phyloP scores from a whole-genome alignment of 441 rosid species.

The Dalechampia spathulata region DNA sequence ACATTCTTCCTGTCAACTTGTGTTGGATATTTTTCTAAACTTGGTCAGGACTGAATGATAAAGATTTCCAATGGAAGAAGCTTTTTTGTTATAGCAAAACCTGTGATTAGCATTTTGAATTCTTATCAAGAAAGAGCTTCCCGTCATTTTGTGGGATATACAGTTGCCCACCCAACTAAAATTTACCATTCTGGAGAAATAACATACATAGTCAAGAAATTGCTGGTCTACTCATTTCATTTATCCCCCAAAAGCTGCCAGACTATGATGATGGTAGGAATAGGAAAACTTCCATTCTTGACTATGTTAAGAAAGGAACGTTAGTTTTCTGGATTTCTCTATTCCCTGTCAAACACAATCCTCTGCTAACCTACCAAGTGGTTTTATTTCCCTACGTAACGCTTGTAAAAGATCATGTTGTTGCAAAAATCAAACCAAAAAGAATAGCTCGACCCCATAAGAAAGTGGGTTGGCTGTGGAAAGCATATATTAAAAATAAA shows the following conservation, averaged over 20 bases:
- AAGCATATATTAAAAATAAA: too few relatives aligned
- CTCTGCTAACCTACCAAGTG: too few relatives aligned
- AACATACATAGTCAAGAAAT: neutral
- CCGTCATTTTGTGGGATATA: neutral
- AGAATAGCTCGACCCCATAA: too few relatives aligned
- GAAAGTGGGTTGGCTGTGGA: too few relatives aligned
- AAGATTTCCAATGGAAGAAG: neutral
- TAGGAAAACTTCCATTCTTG: neutral
- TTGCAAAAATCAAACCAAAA: too few relatives aligned
- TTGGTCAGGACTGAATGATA: neutral
- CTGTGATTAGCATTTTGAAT: conserved; percentile 4
- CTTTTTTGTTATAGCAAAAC: conserved; percentile 9
- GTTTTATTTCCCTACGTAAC: too few relatives aligned
- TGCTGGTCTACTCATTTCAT: neutral
- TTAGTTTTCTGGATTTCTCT: neutral
- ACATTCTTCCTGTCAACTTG: conserved; percentile 7
- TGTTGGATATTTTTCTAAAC: conserved; percentile 1
- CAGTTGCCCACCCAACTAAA: conserved; percentile 1
- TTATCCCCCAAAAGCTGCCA: neutral
- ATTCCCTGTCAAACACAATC: too few relatives aligned
- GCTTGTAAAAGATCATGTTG: too few relatives aligned
- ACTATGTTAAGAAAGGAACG: neutral
- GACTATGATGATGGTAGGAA: neutral
- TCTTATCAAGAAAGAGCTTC: neutral
- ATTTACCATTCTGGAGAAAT: neutral